Percentiles rank a stretch among this genome's conserved stretches.
Conservation (phyloP, 1,139 yeast genomes). For the Blastobotrys petasosporus region DNA sequence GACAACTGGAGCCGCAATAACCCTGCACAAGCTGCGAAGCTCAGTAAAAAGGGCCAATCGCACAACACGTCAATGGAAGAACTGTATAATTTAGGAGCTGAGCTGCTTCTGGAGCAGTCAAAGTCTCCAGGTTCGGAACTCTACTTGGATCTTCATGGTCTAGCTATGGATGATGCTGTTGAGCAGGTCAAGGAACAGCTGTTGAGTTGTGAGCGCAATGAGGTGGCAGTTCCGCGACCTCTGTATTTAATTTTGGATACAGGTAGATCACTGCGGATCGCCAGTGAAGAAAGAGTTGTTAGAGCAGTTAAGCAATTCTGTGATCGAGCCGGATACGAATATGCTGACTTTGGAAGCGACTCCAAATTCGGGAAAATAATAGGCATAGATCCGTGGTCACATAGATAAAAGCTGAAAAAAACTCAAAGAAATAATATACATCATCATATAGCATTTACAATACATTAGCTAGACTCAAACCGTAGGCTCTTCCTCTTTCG, state of each 20-base stretch:
- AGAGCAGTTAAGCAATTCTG: conserved; percentile 29
- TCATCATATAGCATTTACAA: not conserved
- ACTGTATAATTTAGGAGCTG: conserved; percentile 25
- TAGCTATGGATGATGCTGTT: conserved; percentile 35
- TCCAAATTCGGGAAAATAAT: conserved; percentile 33
- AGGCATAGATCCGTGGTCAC: conserved; percentile 39
- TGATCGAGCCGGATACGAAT: conserved; percentile 35
- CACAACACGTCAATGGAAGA: conserved; percentile 28
- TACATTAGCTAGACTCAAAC: conserved; percentile 6
- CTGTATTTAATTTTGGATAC: conserved; percentile 25
- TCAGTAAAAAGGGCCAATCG: conserved; percentile 35
- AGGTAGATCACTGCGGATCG: conserved; percentile 17
- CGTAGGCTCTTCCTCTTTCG: conserved; percentile 11
- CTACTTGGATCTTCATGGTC: conserved; percentile 38
- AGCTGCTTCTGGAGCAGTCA: conserved; percentile 22
- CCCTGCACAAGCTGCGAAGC: conserved; percentile 35
- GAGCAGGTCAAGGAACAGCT: conserved; percentile 28
- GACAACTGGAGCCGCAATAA: conserved; percentile 35
- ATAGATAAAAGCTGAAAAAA: conserved; percentile 13
- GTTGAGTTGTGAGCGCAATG: conserved; percentile 24
- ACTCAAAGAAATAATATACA: not conserved
- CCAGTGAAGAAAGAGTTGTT: conserved; percentile 32
- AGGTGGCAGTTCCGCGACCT: conserved; percentile 24
- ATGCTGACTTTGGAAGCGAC: conserved; percentile 31
- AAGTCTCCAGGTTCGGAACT: conserved; percentile 23